A percentile compares a stretch with the other conserved stretches of the same genome.
These are phyloP conservation scores for Globisporangium solare DNA, from an alignment of 352 stramenopile species.

Conservation along the genomic window DNA sequence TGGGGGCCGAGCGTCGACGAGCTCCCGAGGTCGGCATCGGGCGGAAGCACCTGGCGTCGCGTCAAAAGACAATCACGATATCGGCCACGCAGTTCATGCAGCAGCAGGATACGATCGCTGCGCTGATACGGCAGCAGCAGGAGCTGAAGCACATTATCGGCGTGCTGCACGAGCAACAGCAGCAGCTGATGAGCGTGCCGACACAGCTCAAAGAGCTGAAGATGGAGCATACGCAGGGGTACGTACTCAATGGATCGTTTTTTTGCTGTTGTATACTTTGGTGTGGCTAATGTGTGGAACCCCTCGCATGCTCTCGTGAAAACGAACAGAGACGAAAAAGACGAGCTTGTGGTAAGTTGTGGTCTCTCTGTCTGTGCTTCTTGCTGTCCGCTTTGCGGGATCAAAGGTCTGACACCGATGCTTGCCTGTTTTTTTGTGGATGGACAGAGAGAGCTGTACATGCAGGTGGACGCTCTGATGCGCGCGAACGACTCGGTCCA, in stretches of 20 bases:
- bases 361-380: not conserved
- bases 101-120: conserved; percentile 80
- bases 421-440: conserved; percentile 3
- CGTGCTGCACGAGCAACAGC: conserved; percentile 73
- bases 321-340: conserved; percentile 28
- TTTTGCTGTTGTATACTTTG: not conserved
- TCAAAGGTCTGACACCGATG: not conserved
- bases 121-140: conserved; percentile 74
- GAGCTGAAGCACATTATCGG: conserved; percentile 81
- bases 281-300: not conserved
- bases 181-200: conserved; percentile 67
- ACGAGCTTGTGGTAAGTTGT: conserved; percentile 49
- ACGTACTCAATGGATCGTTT: conserved; percentile 5
- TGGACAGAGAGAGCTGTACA: conserved; percentile 47
- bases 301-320: conserved; percentile 1
- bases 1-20: not conserved
- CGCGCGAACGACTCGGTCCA: conserved; percentile 66
- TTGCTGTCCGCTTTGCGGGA: not conserved
- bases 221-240: conserved; percentile 48
- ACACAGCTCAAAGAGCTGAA: conserved; percentile 63
- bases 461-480: conserved; percentile 52
- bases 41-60: conserved; percentile 12
- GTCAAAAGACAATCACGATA: conserved; percentile 63
- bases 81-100: conserved; percentile 69
- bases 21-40: not conserved